A percentile compares a stretch with the other conserved stretches of the same genome.
phyloP scores from a whole-genome alignment of 768 basidiomycete species.

The Auricularia sp. region DNA sequence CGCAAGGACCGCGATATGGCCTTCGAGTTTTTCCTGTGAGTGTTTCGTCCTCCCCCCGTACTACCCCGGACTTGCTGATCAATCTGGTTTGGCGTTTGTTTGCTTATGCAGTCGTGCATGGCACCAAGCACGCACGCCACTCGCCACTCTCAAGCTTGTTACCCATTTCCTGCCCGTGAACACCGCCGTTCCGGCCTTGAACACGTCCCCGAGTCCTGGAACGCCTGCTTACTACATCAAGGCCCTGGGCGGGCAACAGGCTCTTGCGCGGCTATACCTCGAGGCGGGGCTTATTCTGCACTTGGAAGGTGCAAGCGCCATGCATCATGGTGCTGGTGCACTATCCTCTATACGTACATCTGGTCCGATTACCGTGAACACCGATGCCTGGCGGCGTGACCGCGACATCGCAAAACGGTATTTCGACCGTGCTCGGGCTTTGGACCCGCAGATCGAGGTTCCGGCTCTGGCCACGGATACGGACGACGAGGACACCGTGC shows the following conservation, averaged over 20 bases:
- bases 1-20: slow-evolving; percentile 65
- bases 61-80: neutral
- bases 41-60: slow-evolving; percentile 6
- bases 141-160: slow-evolving; percentile 68
- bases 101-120: slow-evolving; percentile 54
- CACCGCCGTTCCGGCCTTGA: slow-evolving; percentile 14
- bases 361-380: slow-evolving; percentile 29
- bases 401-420: slow-evolving; percentile 58
- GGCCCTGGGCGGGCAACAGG: slow-evolving; percentile 53
- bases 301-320: slow-evolving; percentile 68
- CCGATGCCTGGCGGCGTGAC: slow-evolving; percentile 66
- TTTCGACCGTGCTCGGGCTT: slow-evolving; percentile 55
- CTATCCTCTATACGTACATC: slow-evolving; percentile 57
- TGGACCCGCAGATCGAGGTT: slow-evolving; percentile 57
- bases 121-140: slow-evolving; percentile 65
- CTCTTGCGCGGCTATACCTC: slow-evolving; percentile 64
- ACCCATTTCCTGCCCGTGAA: slow-evolving; percentile 60
- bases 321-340: slow-evolving; percentile 53
- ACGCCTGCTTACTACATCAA: slow-evolving; percentile 52
- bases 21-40: slow-evolving; percentile 73
- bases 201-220: slow-evolving; percentile 37
- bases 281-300: slow-evolving; percentile 64
- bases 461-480: slow-evolving; percentile 50
- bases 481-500: slow-evolving; percentile 13
- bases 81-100: neutral